phyloP scores from a whole-genome alignment of 495 filamentous ascomycete genomes.

The Aspergillus coremiiformis region DNA sequence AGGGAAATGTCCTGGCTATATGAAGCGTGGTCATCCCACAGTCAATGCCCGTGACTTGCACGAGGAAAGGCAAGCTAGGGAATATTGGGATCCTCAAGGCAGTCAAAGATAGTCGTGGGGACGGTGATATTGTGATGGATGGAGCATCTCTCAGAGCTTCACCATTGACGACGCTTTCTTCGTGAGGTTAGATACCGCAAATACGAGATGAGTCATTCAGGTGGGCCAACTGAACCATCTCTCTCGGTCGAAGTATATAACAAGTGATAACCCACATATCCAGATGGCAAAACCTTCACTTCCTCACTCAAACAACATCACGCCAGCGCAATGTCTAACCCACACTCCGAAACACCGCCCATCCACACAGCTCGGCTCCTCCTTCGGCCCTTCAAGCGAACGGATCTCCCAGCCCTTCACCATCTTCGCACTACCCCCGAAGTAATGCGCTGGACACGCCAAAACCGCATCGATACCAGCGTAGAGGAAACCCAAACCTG shows the following conservation, averaged over 20 bases:
- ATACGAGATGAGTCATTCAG: not conserved
- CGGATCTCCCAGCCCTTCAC: not conserved
- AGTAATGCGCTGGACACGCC: not conserved
- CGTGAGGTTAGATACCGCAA: too few relatives aligned
- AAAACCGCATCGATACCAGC: not conserved
- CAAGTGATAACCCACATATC: too few relatives aligned
- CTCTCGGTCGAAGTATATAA: not conserved
- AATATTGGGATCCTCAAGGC: not conserved
- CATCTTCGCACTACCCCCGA: not conserved
- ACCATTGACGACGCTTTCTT: too few relatives aligned
- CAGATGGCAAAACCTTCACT: too few relatives aligned
- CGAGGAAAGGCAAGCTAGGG: not conserved
- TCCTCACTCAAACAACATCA: too few relatives aligned
- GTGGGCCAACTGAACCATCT: not conserved
- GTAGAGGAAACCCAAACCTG: not conserved
- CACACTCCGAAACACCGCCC: not conserved
- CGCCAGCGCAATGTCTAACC: not conserved
- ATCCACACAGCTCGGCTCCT: not conserved
- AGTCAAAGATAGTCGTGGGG: not conserved
- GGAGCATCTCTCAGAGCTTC: too few relatives aligned
- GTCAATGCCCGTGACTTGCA: not conserved
- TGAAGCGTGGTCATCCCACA: not conserved
- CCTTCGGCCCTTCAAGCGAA: not conserved
- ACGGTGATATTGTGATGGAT: too few relatives aligned
- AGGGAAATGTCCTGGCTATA: not conserved